phyloP scores from a whole-genome alignment of 108 stramenopile species.

The Fistulifera pelliculosa region DNA sequence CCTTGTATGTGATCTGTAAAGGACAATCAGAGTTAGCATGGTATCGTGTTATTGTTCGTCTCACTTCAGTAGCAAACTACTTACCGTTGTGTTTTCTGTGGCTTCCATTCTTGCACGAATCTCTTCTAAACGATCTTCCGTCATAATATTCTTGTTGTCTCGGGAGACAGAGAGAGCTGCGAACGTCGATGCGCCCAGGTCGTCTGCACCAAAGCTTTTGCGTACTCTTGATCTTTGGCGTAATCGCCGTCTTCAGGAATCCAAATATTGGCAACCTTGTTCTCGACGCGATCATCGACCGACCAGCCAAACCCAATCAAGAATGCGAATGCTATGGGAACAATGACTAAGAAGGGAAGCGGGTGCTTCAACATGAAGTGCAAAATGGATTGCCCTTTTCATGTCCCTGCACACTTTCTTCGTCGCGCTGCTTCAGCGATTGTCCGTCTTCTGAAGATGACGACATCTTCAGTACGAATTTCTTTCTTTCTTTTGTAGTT shows the following conservation, averaged over 20 bases:
- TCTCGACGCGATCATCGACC: conserved; percentile 25
- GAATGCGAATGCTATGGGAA: conserved; percentile 19
- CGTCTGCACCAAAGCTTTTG: conserved; percentile 7
- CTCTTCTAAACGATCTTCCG: conserved; percentile 17
- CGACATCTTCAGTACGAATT: too few relatives aligned
- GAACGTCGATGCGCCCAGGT: conserved; percentile 5
- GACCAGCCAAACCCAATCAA: conserved; percentile 18
- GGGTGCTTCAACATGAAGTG: conserved; percentile 7
- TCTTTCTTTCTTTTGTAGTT: too few relatives aligned
- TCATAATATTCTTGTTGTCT: conserved; percentile 26
- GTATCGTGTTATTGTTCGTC: background rate
- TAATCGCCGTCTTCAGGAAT: conserved; percentile 12
- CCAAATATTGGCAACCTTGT: conserved; percentile 28
- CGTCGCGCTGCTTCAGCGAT: too few relatives aligned
- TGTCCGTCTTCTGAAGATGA: too few relatives aligned
- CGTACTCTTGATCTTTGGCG: conserved; percentile 25
- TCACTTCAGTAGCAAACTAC: background rate
- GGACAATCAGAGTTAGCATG: background rate
- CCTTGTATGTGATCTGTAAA: conserved; percentile 16
- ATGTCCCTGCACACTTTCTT: background rate
- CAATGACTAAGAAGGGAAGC: conserved; percentile 14
- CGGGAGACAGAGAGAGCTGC: conserved; percentile 26
- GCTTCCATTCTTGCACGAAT: conserved; percentile 24
- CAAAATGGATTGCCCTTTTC: conserved; percentile 11
- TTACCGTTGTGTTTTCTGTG: conserved; percentile 27